A percentile compares a stretch with the other conserved stretches of the same genome.
Conservation (phyloP, 495 filamentous ascomycete species). For the Arthonia radiata region DNA sequence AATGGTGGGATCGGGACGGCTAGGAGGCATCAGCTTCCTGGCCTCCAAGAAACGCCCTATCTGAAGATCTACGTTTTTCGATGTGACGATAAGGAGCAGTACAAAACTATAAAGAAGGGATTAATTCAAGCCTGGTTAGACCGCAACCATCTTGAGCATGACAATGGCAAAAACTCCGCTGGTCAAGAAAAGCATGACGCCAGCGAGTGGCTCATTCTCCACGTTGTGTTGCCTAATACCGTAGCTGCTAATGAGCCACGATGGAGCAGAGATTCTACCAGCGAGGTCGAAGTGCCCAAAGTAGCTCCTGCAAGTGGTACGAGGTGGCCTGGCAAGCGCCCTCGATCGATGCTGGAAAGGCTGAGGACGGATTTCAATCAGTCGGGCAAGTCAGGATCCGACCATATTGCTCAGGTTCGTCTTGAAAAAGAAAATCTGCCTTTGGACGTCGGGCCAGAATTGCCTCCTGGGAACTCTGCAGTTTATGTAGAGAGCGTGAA, state of each 20-base stretch:
- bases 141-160: no score
- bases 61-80: constrained; percentile 70
- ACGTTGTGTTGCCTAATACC: constrained; percentile 67
- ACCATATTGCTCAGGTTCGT: constrained; percentile 68
- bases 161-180: constrained; percentile 31
- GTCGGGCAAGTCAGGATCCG: constrained; percentile 46
- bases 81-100: constrained; percentile 85
- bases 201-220: constrained; percentile 87
- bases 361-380: constrained; percentile 78
- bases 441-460: constrained; percentile 11
- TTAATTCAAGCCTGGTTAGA: constrained; percentile 76
- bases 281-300: constrained; percentile 14
- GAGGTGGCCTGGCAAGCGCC: constrained; percentile 51
- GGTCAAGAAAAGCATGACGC: constrained; percentile 71
- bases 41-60: constrained; percentile 79
- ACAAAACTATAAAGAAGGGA: constrained; percentile 55
- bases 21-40: constrained; percentile 84
- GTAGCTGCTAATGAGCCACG: constrained; percentile 45
- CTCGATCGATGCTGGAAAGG: constrained; percentile 69
- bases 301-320: constrained; percentile 24
- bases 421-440: constrained; percentile 25
- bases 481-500: constrained; percentile 31
- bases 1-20: constrained; percentile 27
- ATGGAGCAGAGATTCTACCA: constrained; percentile 13
- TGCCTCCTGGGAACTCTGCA: constrained; percentile 9